Base-by-base conservation (phyloP, 495 filamentous ascomycete species). In the Trichoderma parareesei region DNA sequence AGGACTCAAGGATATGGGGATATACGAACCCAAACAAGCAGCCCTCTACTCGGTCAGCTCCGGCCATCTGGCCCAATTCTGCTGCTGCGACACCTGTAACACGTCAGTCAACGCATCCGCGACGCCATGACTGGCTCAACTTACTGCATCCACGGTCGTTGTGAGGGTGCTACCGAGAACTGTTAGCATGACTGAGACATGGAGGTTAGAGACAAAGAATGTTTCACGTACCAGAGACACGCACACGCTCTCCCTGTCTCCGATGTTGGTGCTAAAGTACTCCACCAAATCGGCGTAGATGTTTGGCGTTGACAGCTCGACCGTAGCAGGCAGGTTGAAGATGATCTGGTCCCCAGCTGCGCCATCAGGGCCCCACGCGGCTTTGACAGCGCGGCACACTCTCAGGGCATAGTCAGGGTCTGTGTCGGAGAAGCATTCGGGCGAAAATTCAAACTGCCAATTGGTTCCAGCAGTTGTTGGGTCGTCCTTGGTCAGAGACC, bases 251-350 rank as follows among this genome's bases (percentile, higher is more conserved):
- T 92, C 84, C 40, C 91, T 79, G 75, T 95, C 91, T 0, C 83
- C 83, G 72, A 96, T 91, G 67, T 89, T 76, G 42, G 80, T 83
- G 77, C 92, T 95, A 77, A 98, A 98, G 77, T 90, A 97, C 73
- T 98, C 94, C 68, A 98, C 90, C 77, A 96, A 91, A 75, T 98
- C 94, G 38, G 94, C 94, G 72, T 95, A 98, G 61, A 97, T 84
- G 71, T 98, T 98, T 20, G 94, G 94, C 2, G 94, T 98, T 2
- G 91, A 77, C 89, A 97, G 88, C 77, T 98, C 94, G 20, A 98
- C 94, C 0, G 94, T 98, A 8, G 94, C 94, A 10, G 94, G 94
- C 40, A 98, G 84, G 76, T 98, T 98, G 84, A 98, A 97, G 73
- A 98, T 93, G 70, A 98, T 94, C 16, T 89, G 91, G 70, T 89